phyloP scores from a whole-genome alignment of 768 basidiomycete species.

The Panus rudis region DNA sequence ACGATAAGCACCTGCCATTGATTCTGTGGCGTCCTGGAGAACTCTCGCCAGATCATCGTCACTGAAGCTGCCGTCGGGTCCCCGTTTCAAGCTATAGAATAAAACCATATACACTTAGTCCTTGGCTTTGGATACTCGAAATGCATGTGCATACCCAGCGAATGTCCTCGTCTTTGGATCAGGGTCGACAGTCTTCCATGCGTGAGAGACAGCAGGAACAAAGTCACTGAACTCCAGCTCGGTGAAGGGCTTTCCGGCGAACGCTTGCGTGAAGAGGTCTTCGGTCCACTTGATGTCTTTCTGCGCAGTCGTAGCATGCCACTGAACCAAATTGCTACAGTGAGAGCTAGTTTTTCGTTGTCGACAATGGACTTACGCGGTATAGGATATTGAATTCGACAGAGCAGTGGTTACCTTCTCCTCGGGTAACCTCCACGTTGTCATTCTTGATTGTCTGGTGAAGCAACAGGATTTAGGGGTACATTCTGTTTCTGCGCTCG shows the following conservation, averaged over 20 bases:
- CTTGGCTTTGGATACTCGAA: no score
- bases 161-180: slow-evolving; percentile 25
- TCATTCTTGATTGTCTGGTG: slow-evolving; percentile 17
- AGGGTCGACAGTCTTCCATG: slow-evolving; percentile 13
- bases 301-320: slow-evolving; percentile 26
- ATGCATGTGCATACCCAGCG: slow-evolving; percentile 1
- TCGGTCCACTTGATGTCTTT: slow-evolving; percentile 28
- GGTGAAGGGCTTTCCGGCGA: slow-evolving; percentile 20
- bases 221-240: slow-evolving; percentile 16
- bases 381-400: slow-evolving; percentile 64
- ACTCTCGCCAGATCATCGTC: slow-evolving; percentile 40
- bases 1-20: slow-evolving; percentile 39
- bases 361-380: slow-evolving; percentile 22
- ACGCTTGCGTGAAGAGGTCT: slow-evolving; percentile 20
- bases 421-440: slow-evolving; percentile 27
- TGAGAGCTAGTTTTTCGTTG: neutral
- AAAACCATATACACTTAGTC: no score
- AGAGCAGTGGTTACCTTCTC: slow-evolving; percentile 70
- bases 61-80: slow-evolving; percentile 38
- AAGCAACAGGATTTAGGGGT: neutral
- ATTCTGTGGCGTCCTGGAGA: slow-evolving; percentile 39
- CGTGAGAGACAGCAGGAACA: slow-evolving; percentile 9
- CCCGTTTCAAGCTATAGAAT: slow-evolving; percentile 26
- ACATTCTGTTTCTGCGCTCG: neutral
- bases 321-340: slow-evolving; percentile 19